A percentile compares a stretch with the other conserved stretches of the same genome.
phyloP scores from a whole-genome alignment of 768 basidiomycete genomes.

The Agrocybe pediades region DNA sequence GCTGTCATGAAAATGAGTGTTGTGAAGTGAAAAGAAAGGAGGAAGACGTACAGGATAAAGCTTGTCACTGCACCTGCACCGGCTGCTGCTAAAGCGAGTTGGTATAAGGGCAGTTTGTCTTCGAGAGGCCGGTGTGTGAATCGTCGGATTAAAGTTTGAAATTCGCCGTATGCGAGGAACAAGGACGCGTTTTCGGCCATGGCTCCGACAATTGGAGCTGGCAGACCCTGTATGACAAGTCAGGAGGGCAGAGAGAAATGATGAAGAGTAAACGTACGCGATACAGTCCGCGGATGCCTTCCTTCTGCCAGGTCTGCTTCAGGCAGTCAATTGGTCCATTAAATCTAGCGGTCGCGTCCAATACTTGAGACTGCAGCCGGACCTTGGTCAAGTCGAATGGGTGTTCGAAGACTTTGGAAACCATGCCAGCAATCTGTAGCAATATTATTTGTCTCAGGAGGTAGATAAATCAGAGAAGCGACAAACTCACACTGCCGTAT shows the following conservation, averaged over 20 bases:
- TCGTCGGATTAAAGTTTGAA: conserved; percentile 62
- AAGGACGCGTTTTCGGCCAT: conserved; percentile 93
- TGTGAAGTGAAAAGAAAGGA: conserved; percentile 53
- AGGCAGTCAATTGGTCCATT: conserved; percentile 90
- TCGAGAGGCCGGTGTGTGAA: conserved; percentile 33
- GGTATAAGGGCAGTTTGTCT: conserved; percentile 59
- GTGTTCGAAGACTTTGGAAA: conserved; percentile 87
- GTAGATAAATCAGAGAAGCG: neutral
- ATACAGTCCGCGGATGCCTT: conserved; percentile 86
- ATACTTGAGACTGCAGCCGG: conserved; percentile 84
- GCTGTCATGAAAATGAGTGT: conserved; percentile 11
- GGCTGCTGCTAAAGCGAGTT: conserved; percentile 81
- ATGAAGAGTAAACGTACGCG: conserved; percentile 53
- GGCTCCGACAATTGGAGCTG: conserved; percentile 91
- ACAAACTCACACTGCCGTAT: conserved; percentile 47
- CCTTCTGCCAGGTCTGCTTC: conserved; percentile 74
- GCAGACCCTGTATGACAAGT: conserved; percentile 65
- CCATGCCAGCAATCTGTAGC: conserved; percentile 74
- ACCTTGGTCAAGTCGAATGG: conserved; percentile 95
- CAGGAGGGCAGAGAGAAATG: neutral
- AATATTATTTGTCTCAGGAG: neutral
- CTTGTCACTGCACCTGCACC: conserved; percentile 87
- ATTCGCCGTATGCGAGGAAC: conserved; percentile 84
- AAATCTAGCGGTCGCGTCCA: conserved; percentile 69
- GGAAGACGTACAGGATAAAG: conserved; percentile 72